A percentile compares a stretch with the other conserved stretches of the same genome.
Evolutionary conservation across 345 rosid genomes (phyloP).

Genomic region (Erysimum cheiranthoides): DNA sequence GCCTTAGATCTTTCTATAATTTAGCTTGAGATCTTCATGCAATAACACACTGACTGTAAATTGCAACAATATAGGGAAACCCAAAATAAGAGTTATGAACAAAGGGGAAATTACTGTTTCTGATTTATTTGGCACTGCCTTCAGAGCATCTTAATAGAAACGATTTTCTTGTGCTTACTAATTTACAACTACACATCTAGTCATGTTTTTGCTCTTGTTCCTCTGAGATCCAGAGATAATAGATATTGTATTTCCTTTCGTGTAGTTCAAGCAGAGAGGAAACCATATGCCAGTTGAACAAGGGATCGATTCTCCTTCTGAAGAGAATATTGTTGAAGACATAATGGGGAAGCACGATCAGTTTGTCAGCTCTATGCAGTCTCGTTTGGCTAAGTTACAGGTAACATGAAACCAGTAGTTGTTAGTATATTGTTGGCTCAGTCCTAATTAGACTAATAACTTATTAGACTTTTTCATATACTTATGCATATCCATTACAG

Average conservation of each 20-base stretch:
- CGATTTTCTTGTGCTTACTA: not conserved
- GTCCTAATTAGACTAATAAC: not conserved
- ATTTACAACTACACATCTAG: not conserved
- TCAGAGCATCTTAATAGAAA: conserved; percentile 17
- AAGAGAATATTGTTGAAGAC: conserved; percentile 74
- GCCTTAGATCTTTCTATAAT: conserved; percentile 7
- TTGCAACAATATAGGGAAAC: conserved; percentile 22
- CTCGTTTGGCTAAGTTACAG: conserved; percentile 94
- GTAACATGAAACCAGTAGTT: conserved; percentile 50
- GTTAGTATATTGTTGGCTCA: conserved; percentile 12
- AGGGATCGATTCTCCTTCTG: conserved; percentile 60
- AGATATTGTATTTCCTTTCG: conserved; percentile 17
- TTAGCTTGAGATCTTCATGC: conserved; percentile 26
- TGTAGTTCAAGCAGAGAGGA: conserved; percentile 74
- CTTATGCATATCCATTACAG: conserved; percentile 32
- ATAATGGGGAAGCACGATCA: conserved; percentile 78
- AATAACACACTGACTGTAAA: conserved; percentile 17
- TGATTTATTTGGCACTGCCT: not conserved
- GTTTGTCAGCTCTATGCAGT: conserved; percentile 88
- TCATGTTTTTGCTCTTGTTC: not conserved
- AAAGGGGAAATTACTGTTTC: not conserved
- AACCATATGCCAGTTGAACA: conserved; percentile 57
- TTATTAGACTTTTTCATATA: not conserved
- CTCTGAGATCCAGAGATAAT: conserved; percentile 29
- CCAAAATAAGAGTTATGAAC: conserved; percentile 1